Conservation (phyloP, 2,329 filamentous ascomycete genomes). For the Ceratocystis huliohia region DNA sequence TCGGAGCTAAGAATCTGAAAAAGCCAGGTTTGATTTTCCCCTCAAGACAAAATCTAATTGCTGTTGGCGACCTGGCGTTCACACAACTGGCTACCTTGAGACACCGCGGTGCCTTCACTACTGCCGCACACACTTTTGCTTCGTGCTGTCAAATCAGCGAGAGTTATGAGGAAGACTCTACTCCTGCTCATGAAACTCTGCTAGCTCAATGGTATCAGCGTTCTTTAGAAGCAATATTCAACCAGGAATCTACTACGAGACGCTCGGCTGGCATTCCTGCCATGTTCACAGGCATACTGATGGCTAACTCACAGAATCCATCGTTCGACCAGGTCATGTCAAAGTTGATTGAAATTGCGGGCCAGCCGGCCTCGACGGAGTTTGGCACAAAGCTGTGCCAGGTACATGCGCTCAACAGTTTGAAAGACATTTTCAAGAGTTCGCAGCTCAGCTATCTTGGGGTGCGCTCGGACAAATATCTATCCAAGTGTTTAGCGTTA, state of each 20-base stretch:
- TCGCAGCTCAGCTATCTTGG: constrained; percentile 62
- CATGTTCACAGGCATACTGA: constrained; percentile 68
- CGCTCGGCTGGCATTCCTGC: constrained; percentile 86
- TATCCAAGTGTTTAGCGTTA: constrained; percentile 63
- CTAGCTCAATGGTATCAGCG: constrained; percentile 61
- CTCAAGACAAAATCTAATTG: constrained; percentile 43
- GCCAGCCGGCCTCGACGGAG: constrained; percentile 39
- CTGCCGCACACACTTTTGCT: constrained; percentile 78
- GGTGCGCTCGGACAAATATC: constrained; percentile 57
- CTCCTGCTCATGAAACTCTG: constrained; percentile 31
- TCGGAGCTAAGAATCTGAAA: constrained; percentile 39
- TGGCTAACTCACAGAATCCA: constrained; percentile 45
- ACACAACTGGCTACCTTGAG: constrained; percentile 69
- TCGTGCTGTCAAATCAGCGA: constrained; percentile 59
- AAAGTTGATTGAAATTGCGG: constrained; percentile 48
- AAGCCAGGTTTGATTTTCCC: constrained; percentile 36
- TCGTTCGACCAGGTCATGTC: constrained; percentile 54
- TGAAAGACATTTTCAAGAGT: constrained; percentile 84
- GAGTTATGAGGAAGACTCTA: constrained; percentile 30
- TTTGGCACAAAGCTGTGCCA: constrained; percentile 64
- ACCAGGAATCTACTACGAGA: constrained; percentile 69
- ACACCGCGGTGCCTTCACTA: constrained; percentile 86
- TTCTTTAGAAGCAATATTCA: constrained; percentile 56
- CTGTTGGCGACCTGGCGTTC: constrained; percentile 63
- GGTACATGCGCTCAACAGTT: constrained; percentile 86